phyloP scores from a whole-genome alignment of 805 yeast genomes.

The Barnettozyma wickerhamii region DNA sequence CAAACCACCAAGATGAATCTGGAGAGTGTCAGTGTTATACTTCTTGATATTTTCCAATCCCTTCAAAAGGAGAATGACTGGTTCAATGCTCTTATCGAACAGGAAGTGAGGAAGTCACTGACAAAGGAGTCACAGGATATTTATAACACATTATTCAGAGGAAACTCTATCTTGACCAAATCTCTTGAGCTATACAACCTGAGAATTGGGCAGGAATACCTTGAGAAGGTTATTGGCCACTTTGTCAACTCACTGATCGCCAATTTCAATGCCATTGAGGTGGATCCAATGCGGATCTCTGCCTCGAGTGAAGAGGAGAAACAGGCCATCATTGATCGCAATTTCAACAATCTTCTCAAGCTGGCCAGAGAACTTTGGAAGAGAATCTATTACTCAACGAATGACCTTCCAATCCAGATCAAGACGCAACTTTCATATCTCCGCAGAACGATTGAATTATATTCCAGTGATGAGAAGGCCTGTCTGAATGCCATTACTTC shows the following conservation, averaged over 20 bases:
- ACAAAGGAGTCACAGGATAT: conserved; percentile 30
- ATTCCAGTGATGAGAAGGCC: conserved; percentile 43
- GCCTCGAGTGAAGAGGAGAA: conserved; percentile 34
- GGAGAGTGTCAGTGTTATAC: conserved; percentile 52
- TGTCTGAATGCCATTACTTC: conserved; percentile 77
- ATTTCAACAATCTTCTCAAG: conserved; percentile 43
- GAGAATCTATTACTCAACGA: conserved; percentile 57
- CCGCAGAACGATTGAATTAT: conserved; percentile 59
- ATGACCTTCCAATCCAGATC: conserved; percentile 68
- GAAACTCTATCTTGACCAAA: conserved; percentile 78
- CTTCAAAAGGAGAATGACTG: conserved; percentile 65
- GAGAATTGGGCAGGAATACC: conserved; percentile 73
- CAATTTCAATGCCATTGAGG: conserved; percentile 54
- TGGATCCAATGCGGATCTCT: conserved; percentile 64
- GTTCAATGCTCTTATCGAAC: conserved; percentile 65
- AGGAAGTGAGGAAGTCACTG: conserved; percentile 42
- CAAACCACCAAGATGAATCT: conserved; percentile 35
- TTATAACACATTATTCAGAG: conserved; percentile 70
- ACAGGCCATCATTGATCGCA: conserved; percentile 39
- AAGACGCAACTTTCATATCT: conserved; percentile 60
- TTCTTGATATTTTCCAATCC: conserved; percentile 72
- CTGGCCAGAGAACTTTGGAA: conserved; percentile 63
- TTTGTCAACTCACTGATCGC: conserved; percentile 53
- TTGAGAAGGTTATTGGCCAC: conserved; percentile 69
- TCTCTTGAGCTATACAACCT: conserved; percentile 74